Conservation (phyloP, 2,329 filamentous ascomycete genomes). For the Diaporthe helianthi region DNA sequence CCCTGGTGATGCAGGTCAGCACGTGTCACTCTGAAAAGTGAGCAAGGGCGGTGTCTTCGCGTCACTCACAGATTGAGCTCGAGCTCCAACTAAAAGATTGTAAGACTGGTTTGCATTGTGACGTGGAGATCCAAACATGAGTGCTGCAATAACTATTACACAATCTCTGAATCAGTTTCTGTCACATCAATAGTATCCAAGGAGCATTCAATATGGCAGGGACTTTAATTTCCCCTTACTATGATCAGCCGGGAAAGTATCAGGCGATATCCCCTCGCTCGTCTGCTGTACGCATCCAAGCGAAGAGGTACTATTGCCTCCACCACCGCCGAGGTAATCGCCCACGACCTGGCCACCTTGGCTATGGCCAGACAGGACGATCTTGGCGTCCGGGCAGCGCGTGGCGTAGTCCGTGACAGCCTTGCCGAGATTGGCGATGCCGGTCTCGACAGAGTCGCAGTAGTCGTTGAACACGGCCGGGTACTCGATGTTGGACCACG, state of each 20-base stretch:
- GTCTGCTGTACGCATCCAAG: slow-evolving; percentile 12
- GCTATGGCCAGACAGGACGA: slow-evolving; percentile 51
- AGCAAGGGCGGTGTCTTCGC: not conserved
- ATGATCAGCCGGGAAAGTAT: not conserved
- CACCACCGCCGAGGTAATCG: slow-evolving; percentile 29
- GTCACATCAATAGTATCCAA: too few species aligned
- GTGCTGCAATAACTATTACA: slow-evolving; percentile 12
- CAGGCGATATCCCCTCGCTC: slow-evolving; percentile 2
- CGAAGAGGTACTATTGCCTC: slow-evolving; percentile 10
- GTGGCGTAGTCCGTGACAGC: slow-evolving; percentile 23
- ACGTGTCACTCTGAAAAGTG: not conserved
- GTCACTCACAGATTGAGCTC: slow-evolving; percentile 22
- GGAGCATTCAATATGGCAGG: not conserved
- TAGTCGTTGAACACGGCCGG: slow-evolving; percentile 19
- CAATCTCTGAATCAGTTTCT: not conserved
- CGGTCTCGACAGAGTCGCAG: slow-evolving; percentile 25
- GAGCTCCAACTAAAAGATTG: slow-evolving; percentile 24
- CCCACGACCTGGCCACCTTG: slow-evolving; percentile 42
- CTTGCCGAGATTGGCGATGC: slow-evolving; percentile 19
- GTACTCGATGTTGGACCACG: slow-evolving; percentile 25
- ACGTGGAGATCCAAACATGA: slow-evolving; percentile 28
- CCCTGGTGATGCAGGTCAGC: slow-evolving; percentile 26
- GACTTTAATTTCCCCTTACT: not conserved
- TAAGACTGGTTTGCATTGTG: slow-evolving; percentile 32
- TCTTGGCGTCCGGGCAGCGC: slow-evolving; percentile 47